Conservation (phyloP, 2,329 filamentous ascomycete genomes). For the Thermomyces lanuginosus region DNA sequence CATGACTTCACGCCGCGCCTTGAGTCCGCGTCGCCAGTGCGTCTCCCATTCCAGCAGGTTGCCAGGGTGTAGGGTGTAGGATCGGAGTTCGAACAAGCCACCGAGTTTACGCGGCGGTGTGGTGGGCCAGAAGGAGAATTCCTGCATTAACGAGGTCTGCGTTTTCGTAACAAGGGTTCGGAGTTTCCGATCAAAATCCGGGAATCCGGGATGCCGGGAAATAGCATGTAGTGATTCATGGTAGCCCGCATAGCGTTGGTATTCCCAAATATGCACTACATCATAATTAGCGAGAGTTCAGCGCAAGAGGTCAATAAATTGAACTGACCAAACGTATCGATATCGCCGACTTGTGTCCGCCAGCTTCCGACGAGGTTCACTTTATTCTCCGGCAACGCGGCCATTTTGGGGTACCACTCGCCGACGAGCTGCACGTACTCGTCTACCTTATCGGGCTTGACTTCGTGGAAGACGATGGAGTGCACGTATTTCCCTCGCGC, state of each 20-base stretch:
- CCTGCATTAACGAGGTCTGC: slow-evolving; percentile 88
- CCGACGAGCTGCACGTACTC: slow-evolving; percentile 86
- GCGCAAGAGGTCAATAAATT: slow-evolving; percentile 1
- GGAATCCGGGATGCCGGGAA: slow-evolving; percentile 64
- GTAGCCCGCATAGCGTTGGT: slow-evolving; percentile 91
- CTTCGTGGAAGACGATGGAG: slow-evolving; percentile 90
- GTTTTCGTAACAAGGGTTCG: slow-evolving; percentile 73
- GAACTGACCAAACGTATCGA: slow-evolving; percentile 76
- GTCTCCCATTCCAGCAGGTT: slow-evolving; percentile 98
- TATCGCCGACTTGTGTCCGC: slow-evolving; percentile 94
- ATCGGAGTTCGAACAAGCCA: slow-evolving; percentile 86
- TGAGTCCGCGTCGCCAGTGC: slow-evolving; percentile 85
- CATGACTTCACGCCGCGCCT: slow-evolving; percentile 89
- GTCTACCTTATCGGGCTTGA: slow-evolving; percentile 87
- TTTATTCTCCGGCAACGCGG: slow-evolving; percentile 68
- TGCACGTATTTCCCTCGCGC: slow-evolving; percentile 97
- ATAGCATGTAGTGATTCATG: slow-evolving; percentile 82
- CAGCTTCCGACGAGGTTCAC: slow-evolving; percentile 95
- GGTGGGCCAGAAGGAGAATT: slow-evolving; percentile 99
- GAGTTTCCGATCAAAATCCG: slow-evolving; percentile 68
- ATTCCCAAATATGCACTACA: slow-evolving; percentile 97
- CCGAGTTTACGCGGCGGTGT: slow-evolving; percentile 77
- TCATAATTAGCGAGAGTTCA: background rate
- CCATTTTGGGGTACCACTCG: slow-evolving; percentile 83
- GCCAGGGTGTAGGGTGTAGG: slow-evolving; percentile 88